Conservation (phyloP, 2,329 filamentous ascomycete species). For the Phaeosphaeriaceae sp. region DNA sequence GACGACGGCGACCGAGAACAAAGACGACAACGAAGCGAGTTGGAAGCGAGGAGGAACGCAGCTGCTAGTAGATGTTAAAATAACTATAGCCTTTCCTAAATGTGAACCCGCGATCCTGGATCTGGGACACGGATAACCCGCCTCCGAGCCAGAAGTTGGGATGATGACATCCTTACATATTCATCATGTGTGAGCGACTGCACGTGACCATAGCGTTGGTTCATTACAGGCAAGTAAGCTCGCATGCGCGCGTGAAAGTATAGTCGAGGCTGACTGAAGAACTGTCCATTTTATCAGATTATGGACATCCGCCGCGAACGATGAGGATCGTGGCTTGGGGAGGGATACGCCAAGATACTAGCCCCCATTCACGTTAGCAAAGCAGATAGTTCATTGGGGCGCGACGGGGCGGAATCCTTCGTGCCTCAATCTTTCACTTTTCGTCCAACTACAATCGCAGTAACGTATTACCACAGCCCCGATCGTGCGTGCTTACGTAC, state of each 20-base stretch:
- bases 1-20: slow-evolving; percentile 5
- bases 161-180: background rate
- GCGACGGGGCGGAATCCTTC: background rate
- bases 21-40: background rate
- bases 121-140: background rate
- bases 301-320: too few relatives aligned
- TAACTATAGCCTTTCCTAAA: background rate
- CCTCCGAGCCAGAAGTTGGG: slow-evolving; percentile 1
- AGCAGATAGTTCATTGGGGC: background rate
- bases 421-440: background rate
- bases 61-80: background rate
- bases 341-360: background rate
- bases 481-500: background rate
- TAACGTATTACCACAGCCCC: background rate
- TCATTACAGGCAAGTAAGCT: background rate
- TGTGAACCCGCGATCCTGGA: background rate
- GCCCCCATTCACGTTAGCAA: background rate
- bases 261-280: background rate
- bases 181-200: background rate
- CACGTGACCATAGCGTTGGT: background rate
- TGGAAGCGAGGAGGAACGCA: background rate
- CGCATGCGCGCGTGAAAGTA: background rate
- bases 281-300: background rate
- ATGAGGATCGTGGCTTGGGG: too few relatives aligned
- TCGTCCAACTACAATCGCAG: background rate